Base-by-base conservation (phyloP, 257 asterid species). In the Plantago elongata region DNA sequence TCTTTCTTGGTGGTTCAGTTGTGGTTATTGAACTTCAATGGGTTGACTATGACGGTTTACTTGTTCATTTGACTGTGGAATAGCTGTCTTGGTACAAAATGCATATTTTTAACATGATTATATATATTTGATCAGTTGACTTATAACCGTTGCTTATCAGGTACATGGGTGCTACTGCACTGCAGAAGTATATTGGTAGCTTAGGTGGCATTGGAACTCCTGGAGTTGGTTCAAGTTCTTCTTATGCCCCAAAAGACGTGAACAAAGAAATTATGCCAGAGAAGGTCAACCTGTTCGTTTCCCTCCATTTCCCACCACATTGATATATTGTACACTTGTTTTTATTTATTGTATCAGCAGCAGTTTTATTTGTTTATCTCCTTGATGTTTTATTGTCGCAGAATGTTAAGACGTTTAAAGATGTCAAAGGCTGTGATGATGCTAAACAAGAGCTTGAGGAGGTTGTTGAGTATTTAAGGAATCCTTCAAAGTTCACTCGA, bases 381-480 rank as follows among this genome's bases (percentile, higher is more conserved):
- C 49, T 34, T 61, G 51, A 37, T 45, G 75, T 64, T 64, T 48
- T 72, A 66, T 51, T 58, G 37, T 66, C 77, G 71, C 89, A 92
- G 99, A 92, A 89, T 78, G 94, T 87, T 59, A 92, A 92, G 84
- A 92, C 97, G 43, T 92, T 92, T 70, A 92, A 92, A 84, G 99
- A 92, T 68, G 99, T 89, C 71, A 92, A 87, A 79, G 99, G 99
- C 57, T 92, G 99, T 69, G 99, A 92, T 80, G 99, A 92, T 83
- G 99, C 99, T 54, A 92, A 92, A 64, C 95, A 92, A 83, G 99
- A 92, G 88, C 99, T 92, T 55, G 99, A 88, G 83, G 99, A 92
- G 89, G 95, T 92, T 79, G 99, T 92, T 63, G 94, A 92, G 85
- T 92, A 92, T 80, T 89, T 92, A 13, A 92, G 72, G 66, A 84